Base-by-base conservation (phyloP, 2,329 filamentous ascomycete species). In the Samsoniella hepiali region DNA sequence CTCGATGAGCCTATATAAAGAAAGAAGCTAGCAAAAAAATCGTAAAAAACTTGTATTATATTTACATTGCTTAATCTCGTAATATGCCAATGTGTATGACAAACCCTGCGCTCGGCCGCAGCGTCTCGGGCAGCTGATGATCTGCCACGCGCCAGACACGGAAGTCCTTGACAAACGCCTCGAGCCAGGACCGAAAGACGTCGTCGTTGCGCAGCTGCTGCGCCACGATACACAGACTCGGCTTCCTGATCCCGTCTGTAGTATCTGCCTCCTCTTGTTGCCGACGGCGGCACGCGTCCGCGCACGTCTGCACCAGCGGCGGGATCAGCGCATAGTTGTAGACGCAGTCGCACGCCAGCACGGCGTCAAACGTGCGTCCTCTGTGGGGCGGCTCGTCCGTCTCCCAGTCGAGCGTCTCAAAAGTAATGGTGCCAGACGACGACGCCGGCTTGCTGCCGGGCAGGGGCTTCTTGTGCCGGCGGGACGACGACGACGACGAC, bases 321-420 rank as follows among this genome's bases (percentile, higher is more conserved):
- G 84, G 79, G 31, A 98, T 85, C 3, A 98, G 83, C 2, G 90
- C 85, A 68, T 97, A 91, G 76, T 98, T 99, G 80, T 96, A 99
- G 68, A 99, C 89, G 75, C 93, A 97, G 75, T 99, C 95, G 72
- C 92, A 96, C 4, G 93, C 92, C 42, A 98, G 74, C 11, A 98
- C 80, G 15, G 87, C 76, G 70, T 96, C 90, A 68, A 95, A 89
- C 63, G 83, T 82, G 70, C 69, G 70, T 36, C 84, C 73, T 2
- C 69, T 69, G 10, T 72, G 67, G 31, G 77, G 83, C 10, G 88
- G 81, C 54, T 77, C 83, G 65, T 86, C 82, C 0, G 82, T 80
- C 72, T 98, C 93, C 95, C 95, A 99, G 76, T 99, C 94, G 1
- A 97, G 79, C 0, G 85, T 72, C 0, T 79, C 77, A 66, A 90